These are phyloP conservation scores for Adansonia madagascariensis DNA, from an alignment of 441 rosid genomes.

Conservation along the genomic window DNA sequence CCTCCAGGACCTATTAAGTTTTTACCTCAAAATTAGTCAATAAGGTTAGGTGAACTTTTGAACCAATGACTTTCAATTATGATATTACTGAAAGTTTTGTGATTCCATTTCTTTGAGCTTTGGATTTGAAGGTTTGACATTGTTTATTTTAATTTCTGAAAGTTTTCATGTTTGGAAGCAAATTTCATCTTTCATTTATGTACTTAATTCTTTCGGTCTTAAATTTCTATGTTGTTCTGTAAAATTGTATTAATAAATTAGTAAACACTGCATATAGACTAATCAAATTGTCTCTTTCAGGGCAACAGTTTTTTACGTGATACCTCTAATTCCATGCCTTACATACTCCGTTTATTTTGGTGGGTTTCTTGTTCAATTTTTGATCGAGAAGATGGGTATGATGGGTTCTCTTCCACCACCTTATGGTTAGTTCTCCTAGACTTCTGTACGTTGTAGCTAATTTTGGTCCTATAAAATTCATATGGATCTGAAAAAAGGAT, in stretches of 20 bases:
- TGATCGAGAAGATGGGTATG: conserved; percentile 98
- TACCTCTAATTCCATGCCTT: conserved; percentile 79
- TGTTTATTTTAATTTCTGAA: conserved; percentile 3
- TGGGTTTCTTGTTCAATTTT: conserved; percentile 76
- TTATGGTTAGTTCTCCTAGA: conserved; percentile 65
- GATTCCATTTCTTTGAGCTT: conserved; percentile 13
- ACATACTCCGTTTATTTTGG: conserved; percentile 73
- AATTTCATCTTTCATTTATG: neutral
- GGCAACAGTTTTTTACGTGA: conserved; percentile 61
- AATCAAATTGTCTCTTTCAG: conserved; percentile 56
- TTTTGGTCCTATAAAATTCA: neutral
- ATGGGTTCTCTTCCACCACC: conserved; percentile 93
- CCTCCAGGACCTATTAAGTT: neutral
- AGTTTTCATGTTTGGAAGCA: conserved; percentile 1
- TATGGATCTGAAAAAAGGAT: neutral
- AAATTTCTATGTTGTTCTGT: neutral
- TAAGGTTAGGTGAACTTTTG: neutral
- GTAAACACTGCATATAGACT: conserved; percentile 22
- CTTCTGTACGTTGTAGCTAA: conserved; percentile 1
- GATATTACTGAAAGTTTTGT: neutral
- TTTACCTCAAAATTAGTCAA: neutral
- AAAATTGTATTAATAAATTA: neutral
- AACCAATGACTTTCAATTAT: neutral
- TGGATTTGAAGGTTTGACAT: neutral
- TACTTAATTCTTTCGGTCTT: conserved; percentile 6